Evolutionary conservation across 1,284 basidiomycete species (phyloP), one percentile per base, ranked within the genome.

Genomic region (Marasmius sp.): DNA sequence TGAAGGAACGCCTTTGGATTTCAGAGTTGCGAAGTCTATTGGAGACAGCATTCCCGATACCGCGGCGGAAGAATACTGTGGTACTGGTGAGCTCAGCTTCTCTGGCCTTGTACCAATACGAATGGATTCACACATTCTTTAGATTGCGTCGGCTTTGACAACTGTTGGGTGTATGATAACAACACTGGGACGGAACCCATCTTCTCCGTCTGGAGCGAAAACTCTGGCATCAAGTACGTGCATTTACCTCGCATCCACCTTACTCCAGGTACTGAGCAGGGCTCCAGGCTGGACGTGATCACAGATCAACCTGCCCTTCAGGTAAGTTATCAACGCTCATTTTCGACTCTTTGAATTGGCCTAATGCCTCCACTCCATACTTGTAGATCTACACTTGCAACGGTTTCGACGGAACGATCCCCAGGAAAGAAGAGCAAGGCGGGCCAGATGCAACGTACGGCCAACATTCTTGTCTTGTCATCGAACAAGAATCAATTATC

Each of bases 321-420:
- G 69, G 73, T 78, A 64, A 61, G 61, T 47, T 8, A n/a, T n/a
- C 27, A 5, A 5, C 27, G 27, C 2, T n/a, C n/a, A 43, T 1
- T n/a, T 1, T 1, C 16, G 20, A 10, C 16, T 18, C 45, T 18
- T 47, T n/a, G 53, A 22, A 11, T 16, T 49, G 20, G 9, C n/a
- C 10, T 20, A 16, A 51, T 14, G 50, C 20, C 27, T 34, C 36
- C 11, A 37, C 7, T 2, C 18, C 14, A 57, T 49, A n/a, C n/a
- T n/a, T n/a, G n/a, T n/a, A 79, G 74, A 70, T 83, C 10, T 82
- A 81, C 66, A 76, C 77, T 11, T 81, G 81, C 66, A 81, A 81
- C 62, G 76, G 79, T 8, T 74, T 82, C 8, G 66, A 69, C 27
- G 59, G 71, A 27, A 75, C 77, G 8, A 78, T 80, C 54, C 75